Percentiles rank a stretch among this genome's conserved stretches.
Conservation (phyloP, 257 asterid genomes). For the Solanum arcanum region DNA sequence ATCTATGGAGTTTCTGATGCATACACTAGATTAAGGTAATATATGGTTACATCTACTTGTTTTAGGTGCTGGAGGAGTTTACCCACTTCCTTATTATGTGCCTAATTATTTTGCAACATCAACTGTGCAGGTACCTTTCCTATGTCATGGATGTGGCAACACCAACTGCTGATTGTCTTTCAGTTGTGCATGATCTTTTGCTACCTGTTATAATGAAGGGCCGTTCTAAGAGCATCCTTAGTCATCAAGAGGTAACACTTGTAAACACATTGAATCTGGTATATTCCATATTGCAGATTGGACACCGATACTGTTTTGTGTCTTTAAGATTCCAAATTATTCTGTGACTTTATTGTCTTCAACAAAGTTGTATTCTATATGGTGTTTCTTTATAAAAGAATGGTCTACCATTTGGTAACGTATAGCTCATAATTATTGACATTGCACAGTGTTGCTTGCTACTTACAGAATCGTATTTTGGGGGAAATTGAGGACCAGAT, state of each 20-base stretch:
- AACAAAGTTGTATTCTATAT: neutral
- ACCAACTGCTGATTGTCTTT: slow-evolving; percentile 42
- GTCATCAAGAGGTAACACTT: slow-evolving; percentile 43
- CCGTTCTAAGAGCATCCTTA: slow-evolving; percentile 23
- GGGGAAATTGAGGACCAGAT: slow-evolving; percentile 44
- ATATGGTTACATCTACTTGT: neutral
- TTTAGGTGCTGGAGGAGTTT: neutral
- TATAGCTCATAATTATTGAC: neutral
- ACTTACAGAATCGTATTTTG: slow-evolving; percentile 37
- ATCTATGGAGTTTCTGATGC: slow-evolving; percentile 42
- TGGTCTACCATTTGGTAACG: neutral
- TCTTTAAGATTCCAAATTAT: neutral
- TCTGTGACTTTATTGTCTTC: neutral
- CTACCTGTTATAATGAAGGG: slow-evolving; percentile 38
- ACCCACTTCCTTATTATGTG: neutral
- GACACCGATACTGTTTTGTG: neutral
- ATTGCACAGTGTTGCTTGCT: neutral
- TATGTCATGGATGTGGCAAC: slow-evolving; percentile 55
- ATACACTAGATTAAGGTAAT: slow-evolving; percentile 39
- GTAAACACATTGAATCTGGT: neutral
- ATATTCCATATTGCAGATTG: neutral
- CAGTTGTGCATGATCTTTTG: slow-evolving; percentile 25
- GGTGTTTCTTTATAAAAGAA: neutral
- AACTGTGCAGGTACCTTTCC: slow-evolving; percentile 31
- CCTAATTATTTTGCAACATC: neutral